Evolutionary conservation across 2,329 filamentous ascomycete genomes (phyloP).

Genomic region (Fusarium continuum): DNA sequence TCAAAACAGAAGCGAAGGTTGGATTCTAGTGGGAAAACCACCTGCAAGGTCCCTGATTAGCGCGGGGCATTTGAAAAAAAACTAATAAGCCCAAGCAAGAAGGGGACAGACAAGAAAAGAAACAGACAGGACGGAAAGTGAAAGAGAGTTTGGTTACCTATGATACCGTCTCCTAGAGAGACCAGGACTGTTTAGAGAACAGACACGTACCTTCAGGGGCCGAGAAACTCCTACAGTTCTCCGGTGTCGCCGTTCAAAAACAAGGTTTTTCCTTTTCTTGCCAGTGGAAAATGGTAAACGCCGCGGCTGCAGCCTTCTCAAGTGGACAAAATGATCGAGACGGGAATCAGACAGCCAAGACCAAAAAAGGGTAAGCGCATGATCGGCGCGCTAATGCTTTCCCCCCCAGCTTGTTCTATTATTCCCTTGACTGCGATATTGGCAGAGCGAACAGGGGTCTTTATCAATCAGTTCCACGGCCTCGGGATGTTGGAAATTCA

Average conservation of each 20-base stretch:
- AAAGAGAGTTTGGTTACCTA: not conserved
- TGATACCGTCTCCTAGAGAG: not conserved
- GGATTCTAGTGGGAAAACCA: constrained; percentile 28
- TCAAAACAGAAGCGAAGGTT: not conserved
- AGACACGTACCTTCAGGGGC: too few species aligned
- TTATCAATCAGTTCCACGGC: constrained; percentile 26
- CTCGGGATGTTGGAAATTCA: not conserved
- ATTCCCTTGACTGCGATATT: not conserved
- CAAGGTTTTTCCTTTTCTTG: not conserved
- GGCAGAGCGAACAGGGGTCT: constrained; percentile 21
- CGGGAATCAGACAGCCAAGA: not conserved
- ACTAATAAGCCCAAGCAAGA: not conserved
- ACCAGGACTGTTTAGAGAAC: not conserved
- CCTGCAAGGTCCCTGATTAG: constrained; percentile 38
- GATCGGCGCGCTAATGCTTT: constrained; percentile 23
- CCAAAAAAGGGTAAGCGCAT: constrained; percentile 8
- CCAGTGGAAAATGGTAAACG: constrained; percentile 10
- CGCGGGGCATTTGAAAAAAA: constrained; percentile 25
- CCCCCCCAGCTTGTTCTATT: too few species aligned
- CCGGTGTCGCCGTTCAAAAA: not conserved
- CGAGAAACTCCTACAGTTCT: not conserved
- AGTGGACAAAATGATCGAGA: constrained; percentile 12
- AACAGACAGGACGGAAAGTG: not conserved
- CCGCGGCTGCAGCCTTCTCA: constrained; percentile 1
- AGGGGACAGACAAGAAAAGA: not conserved